Evolutionary conservation across 176 grass and related monocot species (phyloP).

Genomic region (Oryza meridionalis): DNA sequence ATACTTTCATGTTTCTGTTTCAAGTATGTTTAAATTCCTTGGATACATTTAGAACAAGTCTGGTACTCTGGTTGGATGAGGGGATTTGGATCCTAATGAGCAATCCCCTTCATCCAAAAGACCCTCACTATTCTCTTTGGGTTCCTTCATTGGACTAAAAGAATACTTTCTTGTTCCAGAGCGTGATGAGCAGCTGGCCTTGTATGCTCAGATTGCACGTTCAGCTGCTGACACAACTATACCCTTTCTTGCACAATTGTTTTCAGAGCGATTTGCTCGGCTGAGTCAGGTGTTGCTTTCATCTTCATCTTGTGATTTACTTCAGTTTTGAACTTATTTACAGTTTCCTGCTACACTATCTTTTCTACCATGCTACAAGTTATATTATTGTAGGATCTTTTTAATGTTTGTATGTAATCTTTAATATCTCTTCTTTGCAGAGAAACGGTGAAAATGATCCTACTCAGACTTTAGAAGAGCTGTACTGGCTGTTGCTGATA

Average conservation of each 20-base stretch:
- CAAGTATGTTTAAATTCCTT: conserved; percentile 71
- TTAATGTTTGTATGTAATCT: conserved; percentile 12
- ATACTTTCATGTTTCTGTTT: conserved; percentile 98
- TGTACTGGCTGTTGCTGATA: conserved; percentile 95
- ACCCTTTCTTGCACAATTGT: conserved; percentile 78
- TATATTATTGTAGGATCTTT: conserved; percentile 13
- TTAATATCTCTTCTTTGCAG: conserved; percentile 55
- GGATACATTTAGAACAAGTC: not conserved
- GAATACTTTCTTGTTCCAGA: conserved; percentile 61
- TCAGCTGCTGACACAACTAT: conserved; percentile 72
- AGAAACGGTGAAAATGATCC: conserved; percentile 65
- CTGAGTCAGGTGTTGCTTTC: conserved; percentile 67
- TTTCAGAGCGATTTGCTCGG: conserved; percentile 71
- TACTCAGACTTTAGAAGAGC: conserved; percentile 86
- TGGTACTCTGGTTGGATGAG: not conserved
- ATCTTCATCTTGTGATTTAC: conserved; percentile 33
- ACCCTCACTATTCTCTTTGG: not conserved
- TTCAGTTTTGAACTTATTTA: conserved; percentile 19
- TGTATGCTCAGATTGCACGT: conserved; percentile 95
- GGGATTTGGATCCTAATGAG: not conserved
- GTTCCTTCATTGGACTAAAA: conserved; percentile 36
- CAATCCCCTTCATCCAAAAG: not conserved
- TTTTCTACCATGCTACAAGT: conserved; percentile 9
- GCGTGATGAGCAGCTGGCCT: conserved; percentile 87
- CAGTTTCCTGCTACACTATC: not conserved